Evolutionary conservation across 257 asterid genomes (phyloP).

Genomic region (Rubia yunnanensis): DNA sequence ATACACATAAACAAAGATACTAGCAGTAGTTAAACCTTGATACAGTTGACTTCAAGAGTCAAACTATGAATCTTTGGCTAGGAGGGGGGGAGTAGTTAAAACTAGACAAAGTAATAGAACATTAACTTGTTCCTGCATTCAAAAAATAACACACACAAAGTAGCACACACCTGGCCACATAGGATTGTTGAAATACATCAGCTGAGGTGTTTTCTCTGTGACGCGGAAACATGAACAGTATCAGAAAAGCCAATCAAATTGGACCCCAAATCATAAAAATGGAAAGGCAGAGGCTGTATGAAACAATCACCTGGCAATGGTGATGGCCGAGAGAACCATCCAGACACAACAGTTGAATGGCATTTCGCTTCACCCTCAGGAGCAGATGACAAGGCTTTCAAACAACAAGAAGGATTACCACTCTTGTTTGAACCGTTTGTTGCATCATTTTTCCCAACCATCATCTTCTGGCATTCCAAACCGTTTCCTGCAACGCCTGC

Average conservation of each 20-base stretch:
- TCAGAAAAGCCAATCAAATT: slow-evolving; percentile 6
- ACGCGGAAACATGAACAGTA: slow-evolving; percentile 9
- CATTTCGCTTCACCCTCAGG: slow-evolving; percentile 64
- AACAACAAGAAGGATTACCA: slow-evolving; percentile 77
- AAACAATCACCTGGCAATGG: slow-evolving; percentile 39
- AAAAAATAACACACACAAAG: not conserved
- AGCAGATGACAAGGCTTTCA: slow-evolving; percentile 62
- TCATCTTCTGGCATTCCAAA: slow-evolving; percentile 75
- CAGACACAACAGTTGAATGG: slow-evolving; percentile 85
- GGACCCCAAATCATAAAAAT: not conserved
- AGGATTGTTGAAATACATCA: slow-evolving; percentile 74
- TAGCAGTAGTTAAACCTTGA: no score
- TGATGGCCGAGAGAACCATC: slow-evolving; percentile 76
- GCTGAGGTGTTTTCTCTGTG: slow-evolving; percentile 43
- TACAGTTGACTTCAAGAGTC: no score
- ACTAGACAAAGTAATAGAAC: not conserved
- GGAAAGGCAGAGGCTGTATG: not conserved
- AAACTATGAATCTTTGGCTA: no score
- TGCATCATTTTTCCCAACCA: slow-evolving; percentile 78
- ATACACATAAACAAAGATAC: no score
- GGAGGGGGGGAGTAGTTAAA: no score
- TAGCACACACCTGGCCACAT: slow-evolving; percentile 91
- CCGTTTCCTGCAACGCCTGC: slow-evolving; percentile 69
- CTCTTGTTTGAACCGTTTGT: slow-evolving; percentile 34
- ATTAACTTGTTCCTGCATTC: no score